A percentile compares a stretch with the other conserved stretches of the same genome.
Evolutionary conservation across 495 filamentous ascomycete genomes (phyloP).

Genomic region (Neurospora sp.): DNA sequence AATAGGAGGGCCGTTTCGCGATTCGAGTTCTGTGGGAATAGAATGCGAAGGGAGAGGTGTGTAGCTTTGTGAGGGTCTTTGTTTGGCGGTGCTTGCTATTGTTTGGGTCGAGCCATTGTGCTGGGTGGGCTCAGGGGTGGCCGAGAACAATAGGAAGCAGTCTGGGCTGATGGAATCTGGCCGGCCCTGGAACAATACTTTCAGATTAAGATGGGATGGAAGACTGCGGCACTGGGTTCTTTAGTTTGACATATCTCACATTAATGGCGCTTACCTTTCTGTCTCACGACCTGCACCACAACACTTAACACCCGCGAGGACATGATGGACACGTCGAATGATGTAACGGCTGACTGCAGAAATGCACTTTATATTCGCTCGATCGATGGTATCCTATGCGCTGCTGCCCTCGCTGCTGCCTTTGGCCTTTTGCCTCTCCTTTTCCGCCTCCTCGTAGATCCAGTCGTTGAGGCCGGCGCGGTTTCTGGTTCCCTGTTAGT

Average conservation of each 20-base stretch:
- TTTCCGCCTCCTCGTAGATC: constrained; percentile 67
- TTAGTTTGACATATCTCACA: background rate
- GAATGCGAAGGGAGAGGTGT: background rate
- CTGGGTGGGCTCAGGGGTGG: background rate
- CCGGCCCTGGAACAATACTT: background rate
- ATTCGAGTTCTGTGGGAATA: background rate
- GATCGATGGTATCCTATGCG: background rate
- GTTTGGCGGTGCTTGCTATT: background rate
- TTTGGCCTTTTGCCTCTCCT: constrained; percentile 16
- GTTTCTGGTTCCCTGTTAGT: constrained; percentile 71
- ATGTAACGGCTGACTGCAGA: background rate
- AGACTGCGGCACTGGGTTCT: background rate
- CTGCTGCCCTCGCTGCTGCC: constrained; percentile 2
- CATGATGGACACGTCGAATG: background rate
- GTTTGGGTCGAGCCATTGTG: background rate
- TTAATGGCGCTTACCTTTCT: background rate
- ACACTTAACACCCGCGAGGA: background rate
- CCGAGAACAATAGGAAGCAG: background rate
- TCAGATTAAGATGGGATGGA: background rate
- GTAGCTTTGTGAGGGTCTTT: background rate
- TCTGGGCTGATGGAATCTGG: background rate
- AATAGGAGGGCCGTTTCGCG: background rate
- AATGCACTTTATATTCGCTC: background rate
- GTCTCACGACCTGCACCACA: background rate
- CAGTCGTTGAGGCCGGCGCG: constrained; percentile 86